Base-by-base conservation (phyloP, 441 rosid species). In the Jatropha podagrica region DNA sequence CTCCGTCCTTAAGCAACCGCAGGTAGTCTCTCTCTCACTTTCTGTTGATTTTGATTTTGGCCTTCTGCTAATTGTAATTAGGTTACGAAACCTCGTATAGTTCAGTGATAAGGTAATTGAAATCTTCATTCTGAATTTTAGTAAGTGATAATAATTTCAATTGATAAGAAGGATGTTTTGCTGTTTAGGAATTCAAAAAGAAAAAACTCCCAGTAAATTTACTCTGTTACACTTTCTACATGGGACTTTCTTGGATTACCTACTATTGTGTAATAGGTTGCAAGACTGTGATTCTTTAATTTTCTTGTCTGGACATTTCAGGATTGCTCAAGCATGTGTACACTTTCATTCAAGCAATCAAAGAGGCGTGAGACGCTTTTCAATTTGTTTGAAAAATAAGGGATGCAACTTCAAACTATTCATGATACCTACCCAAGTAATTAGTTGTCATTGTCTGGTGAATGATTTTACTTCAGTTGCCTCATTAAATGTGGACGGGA, bases 341-440 rank as follows among this genome's bases (percentile, higher is more conserved):
- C n/a, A 68, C 68, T 77, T 80, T 75, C 72, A 75, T 70, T 73
- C 82, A 14, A 48, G 75, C 58, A 23, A 37, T 61, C 59, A 68
- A 18, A 79, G 72, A 62, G 74, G 77, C 58, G n/a, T 80, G 41
- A 69, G 52, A 54, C 76, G 64, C 79, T 62, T 77, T 56, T 77
- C 82, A 70, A 40, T 75, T 67, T 78, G 74, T 82, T 69, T 82
- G 65, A 85, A 60, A 73, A 74, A 59, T 71, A 86, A 79, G 58
- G 79, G 46, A 71, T 76, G 77, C 37, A 80, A 74, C 26, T 77
- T 74, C 74, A 80, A 83, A 76, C 77, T 77, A 76, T 86, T 80
- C 82, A 72, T 71, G 70, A 72, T 82, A 14, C 87, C 88, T 9
- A 20, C 63, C 70, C 52, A 66, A 72, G 71, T 71, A 64, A 52